Conservation (phyloP, 192 early-diverging fungal species). For the Coemansia sp. region DNA sequence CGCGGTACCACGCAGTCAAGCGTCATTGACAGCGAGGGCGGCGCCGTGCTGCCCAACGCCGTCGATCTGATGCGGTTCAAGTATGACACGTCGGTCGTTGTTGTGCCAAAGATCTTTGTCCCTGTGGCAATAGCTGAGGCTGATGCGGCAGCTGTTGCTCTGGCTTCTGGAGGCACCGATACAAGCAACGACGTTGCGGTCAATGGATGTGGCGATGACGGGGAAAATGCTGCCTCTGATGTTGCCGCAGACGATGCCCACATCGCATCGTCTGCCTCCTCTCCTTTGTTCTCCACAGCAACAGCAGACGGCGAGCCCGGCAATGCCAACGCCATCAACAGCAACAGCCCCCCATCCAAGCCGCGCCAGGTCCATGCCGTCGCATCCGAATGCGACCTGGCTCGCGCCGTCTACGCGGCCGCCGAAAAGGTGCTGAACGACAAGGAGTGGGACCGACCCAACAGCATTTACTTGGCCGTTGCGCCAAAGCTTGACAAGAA, state of each 20-base stretch:
- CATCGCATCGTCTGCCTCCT: neutral
- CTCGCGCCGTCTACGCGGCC: slow-evolving; percentile 40
- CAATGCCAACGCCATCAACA: too few relatives aligned
- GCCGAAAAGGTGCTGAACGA: slow-evolving; percentile 49
- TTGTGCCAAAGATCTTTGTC: slow-evolving; percentile 48
- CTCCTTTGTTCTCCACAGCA: neutral
- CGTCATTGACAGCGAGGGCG: slow-evolving; percentile 8
- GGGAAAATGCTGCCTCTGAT: too few relatives aligned
- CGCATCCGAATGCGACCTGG: slow-evolving; percentile 35
- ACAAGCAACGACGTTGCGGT: neutral
- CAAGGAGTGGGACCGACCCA: slow-evolving; percentile 49
- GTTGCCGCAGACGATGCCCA: neutral
- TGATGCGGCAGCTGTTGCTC: neutral
- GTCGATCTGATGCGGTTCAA: slow-evolving; percentile 44
- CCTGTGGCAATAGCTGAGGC: neutral
- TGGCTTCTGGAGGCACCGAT: neutral
- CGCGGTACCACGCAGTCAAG: slow-evolving; percentile 14
- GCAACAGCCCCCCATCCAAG: too few relatives aligned
- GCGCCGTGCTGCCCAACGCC: slow-evolving; percentile 30
- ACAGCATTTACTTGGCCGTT: slow-evolving; percentile 29
- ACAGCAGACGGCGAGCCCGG: neutral
- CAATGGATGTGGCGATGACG: too few relatives aligned
- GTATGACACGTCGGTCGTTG: slow-evolving; percentile 26
- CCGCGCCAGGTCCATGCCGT: neutral
- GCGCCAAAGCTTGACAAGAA: slow-evolving; percentile 8